A percentile compares a stretch with the other conserved stretches of the same genome.
These are phyloP conservation scores for Coemansia sp. DNA, from an alignment of 192 early-diverging fungal species.

Conservation along the genomic window DNA sequence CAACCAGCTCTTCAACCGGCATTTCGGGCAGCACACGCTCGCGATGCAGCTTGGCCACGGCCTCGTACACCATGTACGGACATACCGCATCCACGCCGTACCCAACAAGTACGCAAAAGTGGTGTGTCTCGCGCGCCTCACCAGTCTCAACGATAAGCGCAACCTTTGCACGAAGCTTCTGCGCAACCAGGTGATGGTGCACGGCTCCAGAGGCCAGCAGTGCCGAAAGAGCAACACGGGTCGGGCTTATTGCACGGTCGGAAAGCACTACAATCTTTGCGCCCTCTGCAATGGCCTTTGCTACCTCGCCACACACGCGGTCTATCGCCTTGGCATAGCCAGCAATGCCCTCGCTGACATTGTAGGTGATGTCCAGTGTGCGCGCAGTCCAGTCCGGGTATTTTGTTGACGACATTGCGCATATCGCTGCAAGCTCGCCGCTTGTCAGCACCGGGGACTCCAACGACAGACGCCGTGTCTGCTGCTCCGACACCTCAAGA, in stretches of 20 bases:
- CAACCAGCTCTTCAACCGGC: conserved; percentile 67
- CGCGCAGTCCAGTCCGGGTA: conserved; percentile 68
- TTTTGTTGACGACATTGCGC: conserved; percentile 60
- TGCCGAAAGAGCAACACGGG: conserved; percentile 80
- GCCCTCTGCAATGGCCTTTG: conserved; percentile 72
- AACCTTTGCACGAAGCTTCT: conserved; percentile 84
- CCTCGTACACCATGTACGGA: conserved; percentile 90
- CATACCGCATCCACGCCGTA: conserved; percentile 95
- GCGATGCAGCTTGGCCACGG: conserved; percentile 84
- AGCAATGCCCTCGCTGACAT: conserved; percentile 66
- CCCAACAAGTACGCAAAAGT: conserved; percentile 91
- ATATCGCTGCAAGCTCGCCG: conserved; percentile 79
- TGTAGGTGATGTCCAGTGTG: conserved; percentile 85
- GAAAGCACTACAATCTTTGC: conserved; percentile 84
- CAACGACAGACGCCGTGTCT: conserved; percentile 77
- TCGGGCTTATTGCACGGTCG: conserved; percentile 63
- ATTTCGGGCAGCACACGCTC: conserved; percentile 64
- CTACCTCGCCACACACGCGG: conserved; percentile 82
- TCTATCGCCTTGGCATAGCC: conserved; percentile 83
- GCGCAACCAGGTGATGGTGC: conserved; percentile 89
- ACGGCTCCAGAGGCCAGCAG: conserved; percentile 88
- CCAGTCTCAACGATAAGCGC: conserved; percentile 87
- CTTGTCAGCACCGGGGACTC: conserved; percentile 86
- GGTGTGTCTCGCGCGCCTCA: conserved; percentile 95
- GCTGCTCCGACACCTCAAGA: conserved; percentile 76